phyloP scores from a whole-genome alignment of 164 flowering plant species.

The Annona squamosa region DNA sequence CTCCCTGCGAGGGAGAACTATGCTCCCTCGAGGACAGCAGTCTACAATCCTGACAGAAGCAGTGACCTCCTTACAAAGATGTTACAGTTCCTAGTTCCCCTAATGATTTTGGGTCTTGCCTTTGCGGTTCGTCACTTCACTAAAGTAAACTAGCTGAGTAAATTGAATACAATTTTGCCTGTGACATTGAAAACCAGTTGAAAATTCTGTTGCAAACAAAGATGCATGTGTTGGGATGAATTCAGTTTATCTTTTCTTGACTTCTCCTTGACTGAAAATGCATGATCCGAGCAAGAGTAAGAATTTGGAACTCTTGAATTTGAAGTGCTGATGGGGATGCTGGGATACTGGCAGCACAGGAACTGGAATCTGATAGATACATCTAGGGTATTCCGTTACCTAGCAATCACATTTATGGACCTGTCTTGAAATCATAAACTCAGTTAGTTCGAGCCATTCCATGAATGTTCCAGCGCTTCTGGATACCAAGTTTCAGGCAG shows the following conservation, averaged over 20 bases:
- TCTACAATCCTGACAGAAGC: conserved; percentile 51
- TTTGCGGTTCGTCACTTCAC: conserved; percentile 61
- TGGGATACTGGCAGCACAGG: neutral
- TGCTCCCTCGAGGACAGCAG: conserved; percentile 29
- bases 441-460: too few relatives aligned
- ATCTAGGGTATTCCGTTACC: too few relatives aligned
- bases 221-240: neutral
- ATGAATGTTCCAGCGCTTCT: too few relatives aligned
- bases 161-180: neutral
- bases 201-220: too few relatives aligned
- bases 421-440: too few relatives aligned
- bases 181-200: neutral
- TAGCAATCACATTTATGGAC: too few relatives aligned
- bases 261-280: neutral
- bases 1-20: conserved; percentile 49
- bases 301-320: neutral
- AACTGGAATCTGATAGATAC: neutral
- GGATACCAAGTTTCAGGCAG: too few relatives aligned
- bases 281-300: too few relatives aligned
- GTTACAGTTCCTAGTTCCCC: conserved; percentile 76
- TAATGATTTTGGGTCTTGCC: conserved; percentile 79
- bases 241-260: neutral
- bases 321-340: neutral
- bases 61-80: conserved; percentile 62
- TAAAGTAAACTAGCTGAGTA: conserved; percentile 45